Evolutionary conservation across 2,329 filamentous ascomycete genomes (phyloP), one percentile per base, ranked within the genome.

Genomic region (Decorospora gaudefroyi): DNA sequence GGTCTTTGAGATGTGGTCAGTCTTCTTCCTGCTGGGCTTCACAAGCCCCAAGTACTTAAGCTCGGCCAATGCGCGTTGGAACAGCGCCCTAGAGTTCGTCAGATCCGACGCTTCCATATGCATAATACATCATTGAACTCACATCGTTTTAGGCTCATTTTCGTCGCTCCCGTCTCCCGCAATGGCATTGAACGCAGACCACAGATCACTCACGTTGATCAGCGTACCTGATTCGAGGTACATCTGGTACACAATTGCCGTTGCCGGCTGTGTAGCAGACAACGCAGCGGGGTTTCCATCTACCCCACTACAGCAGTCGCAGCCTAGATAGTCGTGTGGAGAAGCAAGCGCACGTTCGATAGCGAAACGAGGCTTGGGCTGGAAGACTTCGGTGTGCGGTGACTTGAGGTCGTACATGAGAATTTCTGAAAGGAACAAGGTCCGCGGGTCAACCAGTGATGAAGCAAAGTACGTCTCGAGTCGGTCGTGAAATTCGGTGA

Each of bases 21-120:
- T 83, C 77, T 95, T 96, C 77, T 91, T 96, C 72, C 86, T 88
- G 64, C 87, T 97, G 49, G 81, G 79, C 74, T 93, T 96, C 49
- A 97, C 80, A 72, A 96, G 86, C 6, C 93, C 93, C 61, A 99
- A 77, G 40, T 85, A 82, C 68, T 85, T 86, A 67, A 99, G 71
- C 70, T 99, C 93, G 0, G 92, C 89, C 51, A 97, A 70, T 4
- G 82, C 88, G 49, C 84, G 81, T 70, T 96, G 96, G 71, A 97
- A 99, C 46, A 88, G 73, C 28, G 90, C 83, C 72, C 73, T 77
- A 18, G 7, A 61, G 16, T 55, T 23, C 4, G 21, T 53, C 42
- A 49, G 27, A 19, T 34, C 6, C 7, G 3, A 17, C 45, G 6
- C 17, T 25, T 19, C 27, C 3, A 11, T 22, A 6, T 18, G 23